Percentiles rank a stretch among this genome's conserved stretches.
phyloP scores from a whole-genome alignment of 2,329 filamentous ascomycete species.

The Botrytis pseudocinerea region DNA sequence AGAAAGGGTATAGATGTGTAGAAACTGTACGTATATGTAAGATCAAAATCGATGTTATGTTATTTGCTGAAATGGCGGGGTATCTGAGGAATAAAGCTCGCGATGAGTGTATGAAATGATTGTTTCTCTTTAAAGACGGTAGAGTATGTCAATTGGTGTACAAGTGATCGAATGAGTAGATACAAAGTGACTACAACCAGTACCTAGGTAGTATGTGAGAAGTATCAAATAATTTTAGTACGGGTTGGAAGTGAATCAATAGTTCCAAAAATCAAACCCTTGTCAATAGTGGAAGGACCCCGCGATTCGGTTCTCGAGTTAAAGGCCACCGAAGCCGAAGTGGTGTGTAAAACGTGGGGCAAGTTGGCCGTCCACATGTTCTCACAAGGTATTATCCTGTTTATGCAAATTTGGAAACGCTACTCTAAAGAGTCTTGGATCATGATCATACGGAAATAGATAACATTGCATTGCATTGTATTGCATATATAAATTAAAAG shows the following conservation, averaged over 20 bases:
- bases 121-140: background rate
- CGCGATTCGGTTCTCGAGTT: slow-evolving; percentile 31
- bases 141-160: background rate
- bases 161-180: background rate
- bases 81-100: background rate
- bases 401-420: background rate
- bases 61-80: background rate
- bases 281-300: slow-evolving; percentile 24
- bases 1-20: background rate
- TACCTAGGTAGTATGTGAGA: background rate
- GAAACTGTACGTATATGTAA: background rate
- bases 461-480: background rate
- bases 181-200: background rate
- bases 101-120: background rate
- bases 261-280: slow-evolving; percentile 4
- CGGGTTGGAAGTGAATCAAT: background rate
- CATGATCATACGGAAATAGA: background rate
- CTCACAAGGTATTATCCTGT: background rate
- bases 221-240: background rate
- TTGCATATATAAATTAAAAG: background rate
- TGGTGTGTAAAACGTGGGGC: slow-evolving; percentile 13
- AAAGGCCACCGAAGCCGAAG: slow-evolving; percentile 27
- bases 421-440: background rate
- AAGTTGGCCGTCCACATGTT: slow-evolving; percentile 7
- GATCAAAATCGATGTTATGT: background rate